These are phyloP conservation scores for Citrus hindsii DNA, from an alignment of 345 rosid species.

Conservation along the genomic window DNA sequence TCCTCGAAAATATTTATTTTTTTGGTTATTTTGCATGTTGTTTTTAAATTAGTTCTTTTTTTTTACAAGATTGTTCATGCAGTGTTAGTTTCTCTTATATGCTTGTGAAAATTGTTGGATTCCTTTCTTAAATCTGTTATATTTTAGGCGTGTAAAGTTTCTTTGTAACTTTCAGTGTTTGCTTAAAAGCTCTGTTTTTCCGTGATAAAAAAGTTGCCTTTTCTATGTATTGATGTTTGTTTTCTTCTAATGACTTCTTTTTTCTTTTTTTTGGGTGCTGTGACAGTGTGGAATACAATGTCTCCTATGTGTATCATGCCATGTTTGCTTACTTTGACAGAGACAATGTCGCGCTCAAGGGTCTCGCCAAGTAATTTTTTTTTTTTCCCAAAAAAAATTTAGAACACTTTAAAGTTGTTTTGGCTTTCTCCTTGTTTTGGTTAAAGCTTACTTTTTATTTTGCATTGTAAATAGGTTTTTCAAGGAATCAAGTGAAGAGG, in stretches of 20 bases:
- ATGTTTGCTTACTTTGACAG: conserved; percentile 88
- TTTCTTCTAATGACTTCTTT: not conserved
- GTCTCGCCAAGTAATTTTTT: conserved; percentile 78
- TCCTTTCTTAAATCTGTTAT: not conserved
- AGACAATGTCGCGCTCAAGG: conserved; percentile 84
- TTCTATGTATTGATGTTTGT: not conserved
- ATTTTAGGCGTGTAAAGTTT: not conserved
- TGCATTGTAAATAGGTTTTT: conserved; percentile 53
- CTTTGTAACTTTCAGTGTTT: not conserved
- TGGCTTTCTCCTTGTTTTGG: not conserved
- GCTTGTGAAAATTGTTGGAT: not conserved
- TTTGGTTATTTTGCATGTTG: not conserved
- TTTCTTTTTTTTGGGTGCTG: not conserved
- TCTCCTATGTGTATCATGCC: conserved; percentile 90
- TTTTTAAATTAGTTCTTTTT: not conserved
- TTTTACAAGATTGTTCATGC: not conserved
- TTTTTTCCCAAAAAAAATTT: not conserved
- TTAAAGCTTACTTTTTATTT: not conserved
- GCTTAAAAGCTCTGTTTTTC: not conserved
- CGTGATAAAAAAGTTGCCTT: not conserved
- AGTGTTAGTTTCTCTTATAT: not conserved
- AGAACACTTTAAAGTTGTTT: not conserved
- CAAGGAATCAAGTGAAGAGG: conserved; percentile 90
- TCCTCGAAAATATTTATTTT: not conserved
- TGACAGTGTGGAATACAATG: conserved; percentile 86